These are phyloP conservation scores for Aspergillus uvarum DNA, from an alignment of 2,329 filamentous ascomycete genomes.

Conservation along the genomic window DNA sequence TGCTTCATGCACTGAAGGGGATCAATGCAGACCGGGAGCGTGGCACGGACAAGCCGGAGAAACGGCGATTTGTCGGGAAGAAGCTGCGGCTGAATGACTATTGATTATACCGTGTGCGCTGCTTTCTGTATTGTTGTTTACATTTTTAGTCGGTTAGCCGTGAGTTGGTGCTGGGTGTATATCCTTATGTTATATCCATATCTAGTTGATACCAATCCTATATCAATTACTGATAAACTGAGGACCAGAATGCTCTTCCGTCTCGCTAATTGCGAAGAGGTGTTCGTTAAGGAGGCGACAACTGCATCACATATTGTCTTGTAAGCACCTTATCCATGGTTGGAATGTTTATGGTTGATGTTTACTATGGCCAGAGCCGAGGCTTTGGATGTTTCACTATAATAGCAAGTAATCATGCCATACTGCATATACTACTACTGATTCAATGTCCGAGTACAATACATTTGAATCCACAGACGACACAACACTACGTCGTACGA, in stretches of 20 bases:
- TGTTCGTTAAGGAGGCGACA: no score
- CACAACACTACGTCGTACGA: no score
- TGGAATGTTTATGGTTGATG: no score
- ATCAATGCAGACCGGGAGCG: slow-evolving; percentile 36
- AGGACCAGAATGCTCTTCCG: neutral
- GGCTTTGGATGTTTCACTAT: no score
- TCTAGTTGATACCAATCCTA: neutral
- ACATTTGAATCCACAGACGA: no score
- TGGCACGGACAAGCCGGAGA: slow-evolving; percentile 35
- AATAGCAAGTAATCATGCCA: no score
- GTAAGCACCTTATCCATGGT: no score
- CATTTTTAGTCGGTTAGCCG: neutral
- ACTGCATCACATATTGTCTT: no score
- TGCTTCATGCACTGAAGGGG: slow-evolving; percentile 80
- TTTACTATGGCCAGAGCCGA: no score
- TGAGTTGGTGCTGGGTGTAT: neutral
- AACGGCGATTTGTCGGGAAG: slow-evolving; percentile 48
- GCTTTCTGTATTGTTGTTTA: neutral
- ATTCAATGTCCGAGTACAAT: no score
- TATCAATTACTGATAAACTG: neutral
- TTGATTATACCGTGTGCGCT: slow-evolving; percentile 20
- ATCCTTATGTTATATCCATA: neutral
- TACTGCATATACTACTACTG: no score
- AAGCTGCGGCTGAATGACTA: slow-evolving; percentile 50
- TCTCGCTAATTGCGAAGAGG: neutral